A percentile compares a stretch with the other conserved stretches of the same genome.
Conservation (phyloP, 2,329 filamentous ascomycete genomes). For the Aspergillus arachidicola region DNA sequence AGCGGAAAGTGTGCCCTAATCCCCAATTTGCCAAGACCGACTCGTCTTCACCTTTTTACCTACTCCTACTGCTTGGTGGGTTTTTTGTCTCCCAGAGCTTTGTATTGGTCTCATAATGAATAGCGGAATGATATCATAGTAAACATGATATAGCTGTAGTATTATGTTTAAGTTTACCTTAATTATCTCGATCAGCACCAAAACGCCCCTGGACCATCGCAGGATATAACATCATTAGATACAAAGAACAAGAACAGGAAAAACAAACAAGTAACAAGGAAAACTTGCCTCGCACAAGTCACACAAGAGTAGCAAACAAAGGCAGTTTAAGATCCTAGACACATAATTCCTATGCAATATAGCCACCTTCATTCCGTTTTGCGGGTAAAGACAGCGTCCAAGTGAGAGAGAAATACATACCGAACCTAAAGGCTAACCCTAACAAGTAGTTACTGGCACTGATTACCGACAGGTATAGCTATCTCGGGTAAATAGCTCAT, state of each 20-base stretch:
- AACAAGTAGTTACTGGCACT: too few relatives aligned
- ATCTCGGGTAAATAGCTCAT: background rate
- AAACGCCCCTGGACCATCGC: background rate
- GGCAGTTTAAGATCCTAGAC: rapidly evolving
- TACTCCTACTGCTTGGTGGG: background rate
- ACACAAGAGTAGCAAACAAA: background rate
- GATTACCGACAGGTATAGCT: background rate
- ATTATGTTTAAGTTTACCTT: background rate
- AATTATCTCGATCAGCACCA: background rate
- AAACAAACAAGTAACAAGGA: background rate
- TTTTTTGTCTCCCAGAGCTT: background rate
- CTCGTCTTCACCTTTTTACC: background rate
- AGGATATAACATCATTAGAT: background rate
- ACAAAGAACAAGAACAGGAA: background rate
- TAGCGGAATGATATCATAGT: background rate
- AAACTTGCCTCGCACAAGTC: background rate
- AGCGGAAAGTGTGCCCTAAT: background rate
- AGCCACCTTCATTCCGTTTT: too few relatives aligned
- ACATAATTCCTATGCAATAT: too few relatives aligned
- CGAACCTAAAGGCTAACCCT: too few relatives aligned
- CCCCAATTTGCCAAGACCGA: background rate
- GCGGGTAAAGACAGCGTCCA: too few relatives aligned
- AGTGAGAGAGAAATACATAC: too few relatives aligned
- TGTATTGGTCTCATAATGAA: background rate
- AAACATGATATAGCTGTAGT: background rate